Base-by-base conservation (phyloP, 805 yeast species). In the Metschnikowia baotianmanensis region DNA sequence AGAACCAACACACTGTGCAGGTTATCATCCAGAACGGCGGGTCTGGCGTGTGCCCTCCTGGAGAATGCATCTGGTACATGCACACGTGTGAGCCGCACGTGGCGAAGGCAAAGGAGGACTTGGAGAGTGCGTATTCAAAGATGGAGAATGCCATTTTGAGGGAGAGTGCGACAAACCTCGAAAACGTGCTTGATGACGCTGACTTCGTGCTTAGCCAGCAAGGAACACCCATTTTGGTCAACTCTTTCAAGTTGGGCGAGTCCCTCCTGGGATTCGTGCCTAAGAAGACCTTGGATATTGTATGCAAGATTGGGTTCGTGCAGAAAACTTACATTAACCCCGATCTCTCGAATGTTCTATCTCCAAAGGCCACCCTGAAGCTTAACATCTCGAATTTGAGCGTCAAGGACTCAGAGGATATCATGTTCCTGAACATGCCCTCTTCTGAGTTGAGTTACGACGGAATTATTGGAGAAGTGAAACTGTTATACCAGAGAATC, bases 371-470 rank as follows among this genome's bases (percentile, higher is more conserved):
- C 22, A 26, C 34, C 32, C 56, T 58, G 15, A 56, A 59, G 33
- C 57, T 56, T 22, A 61, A 60, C 37, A 49, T 55, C 36, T 44
- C 52, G 38, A 49, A 51, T 22, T 31, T 50, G 44, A 18, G 34
- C n/a, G 45, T 50, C 15, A 38, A 37, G 20, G 59, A 52, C 31
- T 36, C 55, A 12, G 48, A 42, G 43, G 53, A 61, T 46, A 57
- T 62, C 45, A 47, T 68, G 42, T 70, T 69, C 45, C 60, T 74
- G 31, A 67, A 80, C 34, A 78, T 85, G 79, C 95, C 95, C 18
- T 81, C 90, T 1, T 71, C 85, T 6, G 98, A 91, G 57, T 75
- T 93, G 22, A 83, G 96, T 27, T 91, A 89, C 61, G 97, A 91
- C 59, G 98, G 96, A 22, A 77, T 86, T 4, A 78, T 91, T 15